phyloP scores from a whole-genome alignment of 2,329 filamentous ascomycete genomes.

The Paecilomyces formosus region DNA sequence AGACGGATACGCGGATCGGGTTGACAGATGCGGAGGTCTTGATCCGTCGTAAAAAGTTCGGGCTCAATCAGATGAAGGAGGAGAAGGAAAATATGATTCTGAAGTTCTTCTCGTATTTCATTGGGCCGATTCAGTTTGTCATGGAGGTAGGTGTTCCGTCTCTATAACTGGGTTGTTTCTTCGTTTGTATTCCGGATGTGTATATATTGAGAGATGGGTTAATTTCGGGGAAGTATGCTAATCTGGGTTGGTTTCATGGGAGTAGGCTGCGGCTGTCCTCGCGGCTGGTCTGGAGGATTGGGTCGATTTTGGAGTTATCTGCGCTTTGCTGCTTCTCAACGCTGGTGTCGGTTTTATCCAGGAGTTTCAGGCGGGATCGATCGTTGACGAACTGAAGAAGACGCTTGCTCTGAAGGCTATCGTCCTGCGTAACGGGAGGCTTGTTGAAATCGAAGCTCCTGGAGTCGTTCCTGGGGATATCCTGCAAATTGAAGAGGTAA shows the following conservation, averaged over 20 bases:
- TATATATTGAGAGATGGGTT: no score
- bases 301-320: conserved; percentile 92
- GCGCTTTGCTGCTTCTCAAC: conserved; percentile 74
- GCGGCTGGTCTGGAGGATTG: conserved; percentile 80
- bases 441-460: conserved; percentile 72
- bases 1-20: conserved; percentile 67
- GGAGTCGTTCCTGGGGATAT: conserved; percentile 88
- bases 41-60: conserved; percentile 61
- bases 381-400: conserved; percentile 87
- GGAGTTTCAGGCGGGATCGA: conserved; percentile 82
- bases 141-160: conserved; percentile 79
- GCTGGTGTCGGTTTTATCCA: conserved; percentile 80
- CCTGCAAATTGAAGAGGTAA: conserved; percentile 71
- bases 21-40: conserved; percentile 64
- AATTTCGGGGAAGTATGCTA: not conserved
- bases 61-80: conserved; percentile 85
- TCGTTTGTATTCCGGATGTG: no score
- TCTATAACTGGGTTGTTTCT: no score
- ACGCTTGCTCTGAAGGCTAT: conserved; percentile 81
- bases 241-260: not conserved
- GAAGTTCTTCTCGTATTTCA: conserved; percentile 76
- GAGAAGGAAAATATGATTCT: conserved; percentile 78
- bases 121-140: conserved; percentile 87
- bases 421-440: conserved; percentile 71
- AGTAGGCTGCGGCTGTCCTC: conserved; percentile 64